Evolutionary conservation across 2,329 filamentous ascomycete species (phyloP).

Genomic region (Zelopaecilomyces penicillatus): DNA sequence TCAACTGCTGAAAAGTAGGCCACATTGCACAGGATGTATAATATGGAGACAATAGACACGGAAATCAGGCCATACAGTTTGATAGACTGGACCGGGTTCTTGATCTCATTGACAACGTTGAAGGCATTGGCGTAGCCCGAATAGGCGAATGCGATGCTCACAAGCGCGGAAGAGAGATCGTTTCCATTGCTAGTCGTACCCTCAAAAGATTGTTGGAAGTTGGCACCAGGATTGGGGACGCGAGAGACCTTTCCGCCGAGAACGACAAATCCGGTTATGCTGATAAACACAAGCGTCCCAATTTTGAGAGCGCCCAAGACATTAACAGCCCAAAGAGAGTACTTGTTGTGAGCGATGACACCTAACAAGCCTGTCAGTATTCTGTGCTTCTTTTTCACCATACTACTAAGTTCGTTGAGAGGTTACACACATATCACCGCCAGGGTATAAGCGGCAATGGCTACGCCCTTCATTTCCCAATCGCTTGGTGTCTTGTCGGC

Average conservation of each 20-base stretch:
- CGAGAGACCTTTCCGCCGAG: conserved; percentile 30
- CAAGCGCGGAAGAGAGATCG: conserved; percentile 37
- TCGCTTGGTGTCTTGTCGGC: conserved; percentile 38
- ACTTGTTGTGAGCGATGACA: conserved; percentile 46
- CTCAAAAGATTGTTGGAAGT: conserved; percentile 28
- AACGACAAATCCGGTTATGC: conserved; percentile 53
- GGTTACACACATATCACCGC: conserved; percentile 42
- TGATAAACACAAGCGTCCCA: conserved; percentile 53
- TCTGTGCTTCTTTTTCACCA: background rate
- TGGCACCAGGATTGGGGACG: conserved; percentile 23
- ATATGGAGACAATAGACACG: conserved; percentile 39
- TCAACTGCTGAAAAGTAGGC: conserved; percentile 49
- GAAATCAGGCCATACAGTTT: conserved; percentile 41
- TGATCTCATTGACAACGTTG: conserved; percentile 49
- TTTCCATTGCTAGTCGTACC: conserved; percentile 26
- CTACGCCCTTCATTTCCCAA: conserved; percentile 62
- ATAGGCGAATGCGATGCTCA: conserved; percentile 52
- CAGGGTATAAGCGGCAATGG: conserved; percentile 53
- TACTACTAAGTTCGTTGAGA: background rate
- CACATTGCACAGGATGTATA: conserved; percentile 53
- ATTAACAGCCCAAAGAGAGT: conserved; percentile 48
- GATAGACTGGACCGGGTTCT: conserved; percentile 48
- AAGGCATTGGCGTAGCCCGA: conserved; percentile 51
- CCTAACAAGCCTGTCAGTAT: conserved; percentile 13
- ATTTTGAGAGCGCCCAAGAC: conserved; percentile 51